Conservation (phyloP, 768 basidiomycete species). For the Podaxis carcinomalis region DNA sequence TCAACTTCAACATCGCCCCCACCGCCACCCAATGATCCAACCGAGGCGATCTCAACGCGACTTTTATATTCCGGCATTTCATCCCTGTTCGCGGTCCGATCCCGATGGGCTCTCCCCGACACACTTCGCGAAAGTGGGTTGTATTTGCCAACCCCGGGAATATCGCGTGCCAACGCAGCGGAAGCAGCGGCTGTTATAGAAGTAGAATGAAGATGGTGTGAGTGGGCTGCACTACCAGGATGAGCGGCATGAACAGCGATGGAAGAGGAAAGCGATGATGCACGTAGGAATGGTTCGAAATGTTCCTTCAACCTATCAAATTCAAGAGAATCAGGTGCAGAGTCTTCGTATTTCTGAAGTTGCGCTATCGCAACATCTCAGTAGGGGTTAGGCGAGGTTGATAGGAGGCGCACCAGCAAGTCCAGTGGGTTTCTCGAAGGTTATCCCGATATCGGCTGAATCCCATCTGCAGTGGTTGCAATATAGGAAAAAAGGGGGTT, state of each 20-base stretch:
- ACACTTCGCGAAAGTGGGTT: constrained; percentile 53
- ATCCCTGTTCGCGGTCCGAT: constrained; percentile 65
- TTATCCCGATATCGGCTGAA: constrained; percentile 85
- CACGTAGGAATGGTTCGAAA: constrained; percentile 91
- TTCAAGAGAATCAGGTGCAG: constrained; percentile 78
- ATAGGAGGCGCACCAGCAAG: constrained; percentile 65
- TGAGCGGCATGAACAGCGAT: constrained; percentile 38
- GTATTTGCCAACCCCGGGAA: constrained; percentile 78
- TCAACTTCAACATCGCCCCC: constrained; percentile 71
- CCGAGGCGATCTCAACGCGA: constrained; percentile 59
- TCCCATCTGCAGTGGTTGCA: constrained; percentile 96
- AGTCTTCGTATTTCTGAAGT: constrained; percentile 86
- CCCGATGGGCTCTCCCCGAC: constrained; percentile 47
- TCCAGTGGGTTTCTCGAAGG: constrained; percentile 95
- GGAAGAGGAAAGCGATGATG: constrained; percentile 71
- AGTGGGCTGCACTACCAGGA: constrained; percentile 47
- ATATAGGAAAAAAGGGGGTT: constrained; percentile 86
- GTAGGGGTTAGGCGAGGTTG: constrained; percentile 4
- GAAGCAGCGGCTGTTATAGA: constrained; percentile 88
- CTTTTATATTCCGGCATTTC: constrained; percentile 77
- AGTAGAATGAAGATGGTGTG: constrained; percentile 73
- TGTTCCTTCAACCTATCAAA: constrained; percentile 96
- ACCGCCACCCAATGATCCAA: constrained; percentile 49
- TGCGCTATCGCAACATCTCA: constrained; percentile 56
- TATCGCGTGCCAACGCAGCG: constrained; percentile 83